Evolutionary conservation across 345 rosid species (phyloP), one percentile per base, ranked within the genome.

Genomic region (Nephelium lappaceum): DNA sequence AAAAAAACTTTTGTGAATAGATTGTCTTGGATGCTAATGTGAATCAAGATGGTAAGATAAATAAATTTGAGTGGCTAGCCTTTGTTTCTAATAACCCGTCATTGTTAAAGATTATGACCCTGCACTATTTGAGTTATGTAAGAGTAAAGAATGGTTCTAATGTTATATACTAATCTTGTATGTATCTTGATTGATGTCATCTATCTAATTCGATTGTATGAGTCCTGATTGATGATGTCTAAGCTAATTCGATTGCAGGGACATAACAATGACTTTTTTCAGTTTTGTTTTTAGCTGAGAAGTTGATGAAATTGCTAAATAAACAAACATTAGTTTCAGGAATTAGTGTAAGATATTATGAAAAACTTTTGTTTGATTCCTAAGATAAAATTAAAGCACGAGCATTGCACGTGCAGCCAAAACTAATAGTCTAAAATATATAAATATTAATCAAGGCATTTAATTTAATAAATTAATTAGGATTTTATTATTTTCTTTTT

Each of bases 181-280:
- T 61, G 24, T 25, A 10, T 18, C 21, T 0, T n/a, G 15, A 15
- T 39, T 61, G 77, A n/a, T n/a, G n/a, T n/a, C n/a, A n/a, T n/a
- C n/a, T n/a, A n/a, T n/a, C n/a, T n/a, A n/a, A n/a, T n/a, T 25
- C 31, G 11, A 61, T 73, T 84, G 87, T n/a, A n/a, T n/a, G n/a
- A n/a, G n/a, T n/a, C n/a, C n/a, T n/a, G n/a, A n/a, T n/a, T n/a
- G n/a, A n/a, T n/a, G n/a, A n/a, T n/a, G n/a, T n/a, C n/a, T n/a
- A n/a, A n/a, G n/a, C n/a, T n/a, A n/a, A n/a, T n/a, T n/a, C n/a
- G n/a, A n/a, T 73, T 84, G 87, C 93, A 93, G 98, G 91, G 98
- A 95, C 80, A 95, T 95, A 75, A 93, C 98, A 0, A 93, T 98
- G 6, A 92, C 98, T 2, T 95, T 95, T 81, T 97, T 97, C 8